Base-by-base conservation (phyloP, 225 moss, liverwort and hornwort species). In the Takakia lepidozioides region DNA sequence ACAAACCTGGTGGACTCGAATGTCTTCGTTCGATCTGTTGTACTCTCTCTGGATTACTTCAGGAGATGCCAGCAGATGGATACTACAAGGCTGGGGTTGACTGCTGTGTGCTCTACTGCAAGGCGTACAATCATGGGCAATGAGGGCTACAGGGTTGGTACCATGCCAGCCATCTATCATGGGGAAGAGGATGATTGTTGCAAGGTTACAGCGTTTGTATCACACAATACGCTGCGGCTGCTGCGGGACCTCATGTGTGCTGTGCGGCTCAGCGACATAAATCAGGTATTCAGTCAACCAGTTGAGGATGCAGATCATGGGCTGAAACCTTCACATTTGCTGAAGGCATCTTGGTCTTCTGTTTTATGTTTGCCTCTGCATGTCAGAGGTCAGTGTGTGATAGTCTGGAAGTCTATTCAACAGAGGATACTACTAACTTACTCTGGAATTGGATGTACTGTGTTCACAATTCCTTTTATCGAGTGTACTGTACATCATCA, bases 1-100 rank as follows among this genome's bases (percentile, higher is more conserved):
- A 73, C 79, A 48, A 86, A 86, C 39, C 59, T 86, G 54, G 86
- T 86, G 64, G 86, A 86, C 45, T 86, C 86, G 1, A 82, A 86
- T 42, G 86, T 86, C 2, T 86, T 86, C 44, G 82, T 86, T 29
- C 72, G 86, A 3, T 79, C 82, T 27, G 73, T 86, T 18, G 54
- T 82, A 0, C 67, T 82, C 4, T 82, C 86, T 6, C 13, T 79
- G 42, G 73, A 82, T 48, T 57, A 53, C 54, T 86, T 86, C 58
- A 62, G 72, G 51, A 65, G 40, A 22, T 42, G 50, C 8, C 62
- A 54, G 39, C 67, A 61, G 49, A 39, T 27, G 15, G 46, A 35
- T 15, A 51, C 23, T 50, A 2, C 46, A 24, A 49, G 48, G 14
- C 17, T 63, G 32, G 51, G 26, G 49, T 4, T 50, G 25, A 48